A percentile compares a stretch with the other conserved stretches of the same genome.
Evolutionary conservation across 2,329 filamentous ascomycete genomes (phyloP).

Genomic region (Diaporthe sp.): DNA sequence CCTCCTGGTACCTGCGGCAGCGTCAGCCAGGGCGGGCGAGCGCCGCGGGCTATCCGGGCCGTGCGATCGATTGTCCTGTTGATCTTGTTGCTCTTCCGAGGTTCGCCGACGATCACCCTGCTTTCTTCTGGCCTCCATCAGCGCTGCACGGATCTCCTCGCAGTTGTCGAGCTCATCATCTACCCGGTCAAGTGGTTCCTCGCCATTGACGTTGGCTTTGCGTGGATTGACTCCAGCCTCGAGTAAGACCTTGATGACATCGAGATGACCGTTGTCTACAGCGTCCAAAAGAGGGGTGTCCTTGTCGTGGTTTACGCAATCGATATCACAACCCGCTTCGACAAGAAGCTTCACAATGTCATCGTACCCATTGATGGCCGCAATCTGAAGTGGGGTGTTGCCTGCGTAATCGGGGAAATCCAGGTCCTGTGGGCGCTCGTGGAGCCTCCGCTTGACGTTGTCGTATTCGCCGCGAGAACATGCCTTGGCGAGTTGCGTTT

Average conservation of each 20-base stretch:
- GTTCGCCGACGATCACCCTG: conserved; percentile 67
- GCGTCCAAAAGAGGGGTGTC: conserved; percentile 97
- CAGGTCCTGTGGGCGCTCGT: conserved; percentile 87
- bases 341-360: conserved; percentile 91
- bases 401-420: conserved; percentile 93
- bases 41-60: conserved; percentile 70
- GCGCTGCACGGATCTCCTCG: conserved; percentile 80
- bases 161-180: conserved; percentile 81
- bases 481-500: conserved; percentile 90
- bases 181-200: conserved; percentile 90
- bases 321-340: conserved; percentile 85
- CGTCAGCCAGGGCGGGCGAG: conserved; percentile 61
- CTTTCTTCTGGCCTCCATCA: conserved; percentile 72
- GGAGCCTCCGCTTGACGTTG: conserved; percentile 78
- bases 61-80: conserved; percentile 63
- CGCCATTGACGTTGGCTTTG: conserved; percentile 90
- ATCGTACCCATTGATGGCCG: conserved; percentile 86
- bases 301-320: conserved; percentile 83
- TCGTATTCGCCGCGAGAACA: conserved; percentile 90
- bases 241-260: conserved; percentile 87
- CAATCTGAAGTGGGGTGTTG: conserved; percentile 96
- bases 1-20: conserved; percentile 57
- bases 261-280: conserved; percentile 93
- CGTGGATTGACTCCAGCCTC: conserved; percentile 92
- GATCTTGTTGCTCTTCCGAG: conserved; percentile 67